A percentile compares a stretch with the other conserved stretches of the same genome.
Evolutionary conservation across 805 yeast genomes (phyloP).

Genomic region (Wickerhamomyces bisporus): DNA sequence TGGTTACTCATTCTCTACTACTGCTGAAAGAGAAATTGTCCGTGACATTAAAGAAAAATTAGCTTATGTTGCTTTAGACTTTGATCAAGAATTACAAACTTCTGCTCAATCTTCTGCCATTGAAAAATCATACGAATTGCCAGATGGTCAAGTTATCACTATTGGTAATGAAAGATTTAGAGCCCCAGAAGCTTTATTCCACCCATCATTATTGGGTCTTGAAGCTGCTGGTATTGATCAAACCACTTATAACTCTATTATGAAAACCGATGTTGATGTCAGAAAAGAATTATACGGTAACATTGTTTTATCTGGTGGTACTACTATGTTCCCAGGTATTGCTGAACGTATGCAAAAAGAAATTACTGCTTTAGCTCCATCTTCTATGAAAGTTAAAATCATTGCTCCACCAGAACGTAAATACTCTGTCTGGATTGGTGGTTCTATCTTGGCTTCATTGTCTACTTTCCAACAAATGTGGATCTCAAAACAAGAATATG

Average conservation of each 20-base stretch:
- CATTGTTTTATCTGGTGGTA: constrained; percentile 99
- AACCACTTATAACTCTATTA: constrained; percentile 69
- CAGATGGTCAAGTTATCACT: constrained; percentile 99
- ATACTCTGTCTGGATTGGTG: constrained; percentile 99
- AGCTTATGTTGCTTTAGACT: constrained; percentile 98
- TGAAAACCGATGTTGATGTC: constrained; percentile 98
- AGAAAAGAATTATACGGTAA: constrained; percentile 98
- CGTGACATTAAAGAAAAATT: constrained; percentile 92
- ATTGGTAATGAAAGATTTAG: constrained; percentile 99
- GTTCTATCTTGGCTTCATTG: constrained; percentile 97
- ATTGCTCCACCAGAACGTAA: constrained; percentile 99
- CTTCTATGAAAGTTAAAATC: constrained; percentile 99
- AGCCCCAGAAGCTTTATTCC: constrained; percentile 99
- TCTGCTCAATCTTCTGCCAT: constrained; percentile 97
- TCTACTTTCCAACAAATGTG: constrained; percentile 99
- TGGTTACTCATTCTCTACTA: constrained; percentile 97
- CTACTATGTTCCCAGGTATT: constrained; percentile 99
- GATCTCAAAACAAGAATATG: constrained; percentile 99
- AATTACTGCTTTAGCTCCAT: constrained; percentile 98
- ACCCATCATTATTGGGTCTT: constrained; percentile 84
- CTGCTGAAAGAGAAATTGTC: constrained; percentile 97
- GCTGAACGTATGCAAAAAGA: constrained; percentile 99
- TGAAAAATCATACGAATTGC: constrained; percentile 98
- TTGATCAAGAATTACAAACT: constrained; percentile 99
- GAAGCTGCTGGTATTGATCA: constrained; percentile 99